phyloP scores from a whole-genome alignment of 192 early-diverging fungal genomes.

The Backusella circina region DNA sequence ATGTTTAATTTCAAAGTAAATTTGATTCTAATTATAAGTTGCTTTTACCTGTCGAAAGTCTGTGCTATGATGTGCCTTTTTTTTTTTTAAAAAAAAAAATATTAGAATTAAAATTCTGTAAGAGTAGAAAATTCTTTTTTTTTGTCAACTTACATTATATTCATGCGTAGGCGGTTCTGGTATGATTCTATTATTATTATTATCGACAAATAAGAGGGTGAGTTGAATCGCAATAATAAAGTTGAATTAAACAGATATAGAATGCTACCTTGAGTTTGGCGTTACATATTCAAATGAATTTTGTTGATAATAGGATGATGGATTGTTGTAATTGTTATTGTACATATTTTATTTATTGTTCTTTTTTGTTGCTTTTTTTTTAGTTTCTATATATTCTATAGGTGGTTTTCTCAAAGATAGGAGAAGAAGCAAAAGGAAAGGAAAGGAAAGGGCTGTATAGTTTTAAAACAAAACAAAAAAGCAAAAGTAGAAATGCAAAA shows the following conservation, averaged over 20 bases:
- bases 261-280: constrained; percentile 24
- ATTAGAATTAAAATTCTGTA: background rate
- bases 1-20: background rate
- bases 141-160: background rate
- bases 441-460: background rate
- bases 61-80: background rate
- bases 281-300: constrained; percentile 13
- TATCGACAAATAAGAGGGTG: background rate
- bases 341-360: background rate
- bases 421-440: background rate
- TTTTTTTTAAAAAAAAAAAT: background rate
- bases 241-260: background rate
- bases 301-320: background rate
- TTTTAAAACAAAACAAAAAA: background rate
- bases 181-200: constrained; percentile 1
- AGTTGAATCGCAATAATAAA: background rate
- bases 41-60: background rate
- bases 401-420: background rate
- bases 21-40: background rate
- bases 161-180: background rate
- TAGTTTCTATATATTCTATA: background rate
- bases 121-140: background rate
- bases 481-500: background rate
- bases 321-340: background rate
- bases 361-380: background rate